Percentiles rank a stretch among this genome's conserved stretches.
These are phyloP conservation scores for Hibiscus mutabilis DNA, from an alignment of 345 rosid genomes.

Conservation along the genomic window DNA sequence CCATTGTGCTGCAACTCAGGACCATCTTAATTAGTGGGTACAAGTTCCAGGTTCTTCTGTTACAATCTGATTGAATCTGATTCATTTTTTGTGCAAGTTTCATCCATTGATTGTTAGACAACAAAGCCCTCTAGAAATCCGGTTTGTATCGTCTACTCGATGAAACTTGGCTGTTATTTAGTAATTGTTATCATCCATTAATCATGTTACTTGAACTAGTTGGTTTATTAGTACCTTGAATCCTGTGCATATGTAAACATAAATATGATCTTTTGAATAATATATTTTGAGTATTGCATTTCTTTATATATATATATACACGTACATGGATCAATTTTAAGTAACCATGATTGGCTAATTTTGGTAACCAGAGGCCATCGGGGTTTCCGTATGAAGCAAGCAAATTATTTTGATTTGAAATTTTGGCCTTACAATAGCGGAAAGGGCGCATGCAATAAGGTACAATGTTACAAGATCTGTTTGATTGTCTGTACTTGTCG, in stretches of 20 bases:
- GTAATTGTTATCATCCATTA: neutral
- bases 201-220: neutral
- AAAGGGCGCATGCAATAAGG: neutral
- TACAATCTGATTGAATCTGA: neutral
- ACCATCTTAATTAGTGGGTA: constrained; percentile 4
- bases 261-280: too few relatives aligned
- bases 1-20: neutral
- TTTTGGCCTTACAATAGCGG: neutral
- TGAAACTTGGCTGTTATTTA: neutral
- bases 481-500: neutral
- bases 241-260: too few relatives aligned
- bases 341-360: neutral
- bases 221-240: too few relatives aligned
- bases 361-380: neutral
- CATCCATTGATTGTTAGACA: neutral
- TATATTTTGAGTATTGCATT: neutral
- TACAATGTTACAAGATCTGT: neutral
- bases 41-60: neutral
- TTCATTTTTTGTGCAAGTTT: neutral
- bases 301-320: neutral
- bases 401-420: neutral
- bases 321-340: neutral
- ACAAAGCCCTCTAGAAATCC: neutral
- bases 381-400: neutral
- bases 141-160: neutral